Base-by-base conservation (phyloP, 306 rosid species). In the Cyamopsis tetragonoloba region DNA sequence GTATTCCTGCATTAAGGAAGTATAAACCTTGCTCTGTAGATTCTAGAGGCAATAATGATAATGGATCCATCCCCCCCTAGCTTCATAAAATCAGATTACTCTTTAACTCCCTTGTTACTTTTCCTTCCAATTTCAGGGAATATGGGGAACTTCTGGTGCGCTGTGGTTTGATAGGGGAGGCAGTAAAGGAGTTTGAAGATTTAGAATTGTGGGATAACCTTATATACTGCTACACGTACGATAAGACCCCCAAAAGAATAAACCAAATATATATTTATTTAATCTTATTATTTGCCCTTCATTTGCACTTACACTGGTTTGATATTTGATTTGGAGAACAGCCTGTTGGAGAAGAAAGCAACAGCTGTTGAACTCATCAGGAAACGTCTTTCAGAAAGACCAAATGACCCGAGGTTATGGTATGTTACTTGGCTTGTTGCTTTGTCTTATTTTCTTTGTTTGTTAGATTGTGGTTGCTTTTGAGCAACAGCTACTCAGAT, bases 131-230 rank as follows among this genome's bases (percentile, higher is more conserved):
- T 77, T 64, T 77, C 73, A 89, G 98, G 86, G 97, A 93, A 71
- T 84, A 93, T 68, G 98, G 93, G 62, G 95, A 88, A 82, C 91
- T 93, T 66, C 73, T 90, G 57, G 91, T 89, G 65, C 74, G 97
- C 62, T 93, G 93, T 66, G 96, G 96, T 74, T 82, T 93, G 80
- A 80, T 93, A 71, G 97, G 98, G 38, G 98, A 93, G 74, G 98
- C 98, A 55, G 62, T 86, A 42, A 86, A 84, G 79, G 85, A 77
- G 70, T 93, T 86, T 74, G 96, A 93, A 84, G 95, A 93, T 75
- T 81, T 93, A 75, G 98, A 93, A 81, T 80, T 93, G 77, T 93
- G 98, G 98, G 98, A 93, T 82, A 93, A 83, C 71, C 88, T 93
- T 41, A 93, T 93, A 66, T 71, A 74, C 49, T 93, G 98, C 77